These are phyloP conservation scores for Chytriomyces sp. DNA, from an alignment of 192 early-diverging fungal genomes.

Conservation along the genomic window DNA sequence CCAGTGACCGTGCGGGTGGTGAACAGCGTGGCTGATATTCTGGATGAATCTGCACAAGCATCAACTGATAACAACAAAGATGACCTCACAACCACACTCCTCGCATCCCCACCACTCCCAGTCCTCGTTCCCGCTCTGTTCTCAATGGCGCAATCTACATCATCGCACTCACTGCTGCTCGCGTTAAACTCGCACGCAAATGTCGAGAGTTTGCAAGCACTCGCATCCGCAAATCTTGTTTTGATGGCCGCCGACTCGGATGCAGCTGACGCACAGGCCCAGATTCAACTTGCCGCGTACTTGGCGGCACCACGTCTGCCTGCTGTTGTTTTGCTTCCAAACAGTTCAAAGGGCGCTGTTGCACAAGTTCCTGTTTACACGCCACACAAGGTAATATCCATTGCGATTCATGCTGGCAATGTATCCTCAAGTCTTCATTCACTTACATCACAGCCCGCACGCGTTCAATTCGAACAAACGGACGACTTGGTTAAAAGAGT, in stretches of 20 bases:
- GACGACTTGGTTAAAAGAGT: too few relatives aligned
- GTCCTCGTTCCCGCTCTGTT: neutral
- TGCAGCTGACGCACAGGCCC: conserved; percentile 83
- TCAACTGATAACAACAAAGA: neutral
- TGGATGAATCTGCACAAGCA: neutral
- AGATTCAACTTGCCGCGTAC: conserved; percentile 77
- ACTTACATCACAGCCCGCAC: too few relatives aligned
- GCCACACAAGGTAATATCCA: conserved; percentile 42
- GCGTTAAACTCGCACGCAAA: neutral
- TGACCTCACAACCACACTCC: neutral
- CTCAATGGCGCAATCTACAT: neutral
- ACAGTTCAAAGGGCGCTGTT: neutral
- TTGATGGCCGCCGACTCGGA: conserved; percentile 72
- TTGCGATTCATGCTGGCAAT: neutral
- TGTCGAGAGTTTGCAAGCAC: too few relatives aligned
- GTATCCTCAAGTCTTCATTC: too few relatives aligned
- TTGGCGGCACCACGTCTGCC: conserved; percentile 50
- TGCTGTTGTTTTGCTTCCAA: neutral
- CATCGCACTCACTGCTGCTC: neutral
- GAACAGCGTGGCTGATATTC: too few relatives aligned
- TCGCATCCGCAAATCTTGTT: conserved; percentile 40
- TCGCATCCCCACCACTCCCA: neutral
- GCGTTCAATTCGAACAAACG: too few relatives aligned
- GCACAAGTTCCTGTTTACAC: conserved; percentile 35
- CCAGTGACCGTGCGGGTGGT: too few relatives aligned